A percentile compares a stretch with the other conserved stretches of the same genome.
Conservation (phyloP, 2,329 filamentous ascomycete genomes). For the Dactylellina cionopaga region DNA sequence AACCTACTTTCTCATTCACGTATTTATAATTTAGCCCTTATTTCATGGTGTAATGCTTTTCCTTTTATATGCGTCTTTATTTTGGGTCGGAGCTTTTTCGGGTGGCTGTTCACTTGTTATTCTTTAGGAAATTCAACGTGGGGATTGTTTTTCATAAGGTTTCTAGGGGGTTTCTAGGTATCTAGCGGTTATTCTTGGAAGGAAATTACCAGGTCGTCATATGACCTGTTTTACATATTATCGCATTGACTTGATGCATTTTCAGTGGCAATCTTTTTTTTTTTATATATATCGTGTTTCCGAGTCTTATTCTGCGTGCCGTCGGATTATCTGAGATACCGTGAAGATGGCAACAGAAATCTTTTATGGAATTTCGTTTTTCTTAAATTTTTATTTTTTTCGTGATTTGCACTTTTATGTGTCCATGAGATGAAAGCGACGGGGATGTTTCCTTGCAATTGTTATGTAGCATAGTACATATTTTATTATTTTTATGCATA, state of each 20-base stretch:
- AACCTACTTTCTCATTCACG: slow-evolving; percentile 34
- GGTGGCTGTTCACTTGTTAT: slow-evolving; percentile 30
- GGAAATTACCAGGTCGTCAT: slow-evolving; percentile 33
- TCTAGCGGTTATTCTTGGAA: slow-evolving; percentile 43
- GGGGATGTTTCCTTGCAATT: not conserved
- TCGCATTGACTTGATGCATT: slow-evolving; percentile 17
- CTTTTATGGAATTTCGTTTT: slow-evolving; percentile 21
- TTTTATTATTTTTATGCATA: slow-evolving; percentile 9
- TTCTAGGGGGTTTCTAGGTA: slow-evolving; percentile 34
- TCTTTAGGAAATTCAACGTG: slow-evolving; percentile 3
- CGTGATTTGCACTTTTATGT: slow-evolving; percentile 13
- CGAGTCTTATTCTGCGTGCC: not conserved
- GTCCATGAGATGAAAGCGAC: slow-evolving; percentile 4
- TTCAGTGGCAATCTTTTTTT: slow-evolving; percentile 2
- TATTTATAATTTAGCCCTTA: slow-evolving; percentile 49
- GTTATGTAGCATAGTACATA: slow-evolving; percentile 40
- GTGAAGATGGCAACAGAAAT: slow-evolving; percentile 35
- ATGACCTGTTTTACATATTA: slow-evolving; percentile 6
- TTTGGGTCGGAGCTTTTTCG: slow-evolving; percentile 50
- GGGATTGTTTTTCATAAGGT: slow-evolving; percentile 20
- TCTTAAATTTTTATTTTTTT: not conserved
- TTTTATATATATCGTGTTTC: not conserved
- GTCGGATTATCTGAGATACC: slow-evolving; percentile 39
- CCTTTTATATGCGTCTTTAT: slow-evolving; percentile 20
- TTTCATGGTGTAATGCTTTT: slow-evolving; percentile 48